Evolutionary conservation across 495 filamentous ascomycete species (phyloP), one percentile per base, ranked within the genome.

Genomic region (Pyrenopolyporus hunteri): DNA sequence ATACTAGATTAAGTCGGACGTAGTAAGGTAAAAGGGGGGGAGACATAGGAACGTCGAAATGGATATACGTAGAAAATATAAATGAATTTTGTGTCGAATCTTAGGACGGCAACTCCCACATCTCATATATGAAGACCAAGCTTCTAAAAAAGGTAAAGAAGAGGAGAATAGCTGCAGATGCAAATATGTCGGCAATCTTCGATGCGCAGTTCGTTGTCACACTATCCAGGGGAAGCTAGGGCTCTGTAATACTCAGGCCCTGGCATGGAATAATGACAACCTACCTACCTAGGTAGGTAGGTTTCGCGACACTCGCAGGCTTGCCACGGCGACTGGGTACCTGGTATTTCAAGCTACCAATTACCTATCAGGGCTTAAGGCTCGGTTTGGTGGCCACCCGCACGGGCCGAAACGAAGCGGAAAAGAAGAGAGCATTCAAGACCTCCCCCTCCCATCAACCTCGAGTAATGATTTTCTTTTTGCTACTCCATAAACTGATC

Each of bases 321-420:
- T 49, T 64, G 48, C 16, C 54, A 40, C 60, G 53, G 46, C 29
- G 35, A 13, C 11, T 23, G 14, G 14, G 26, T 6, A 9, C 6
- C 32, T 8, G n/a, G n/a, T 14, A 13, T 23, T 6, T 25, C 19
- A 17, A 25, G 4, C 4, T 5, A 4, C 26, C 26, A 13, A n/a
- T 14, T 16, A 32, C 32, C 11, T 42, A 20, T n/a, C 11, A n/a
- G 33, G 28, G 22, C 37, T 28, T 31, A 61, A 39, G 31, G 26
- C 43, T 50, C 28, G 57, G 29, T 17, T 23, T 52, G 25, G 33
- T 19, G 46, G 59, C 45, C 45, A 35, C 6, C 40, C 7, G 47
- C 57, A 53, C 60, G 54, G 60, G 48, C 48, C 60, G 60, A 42
- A 43, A 63, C 59, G 51, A 63, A 35, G 36, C 45, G 35, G 33